phyloP scores from a whole-genome alignment of 306 rosid genomes.

The Hippophae rhamnoides region DNA sequence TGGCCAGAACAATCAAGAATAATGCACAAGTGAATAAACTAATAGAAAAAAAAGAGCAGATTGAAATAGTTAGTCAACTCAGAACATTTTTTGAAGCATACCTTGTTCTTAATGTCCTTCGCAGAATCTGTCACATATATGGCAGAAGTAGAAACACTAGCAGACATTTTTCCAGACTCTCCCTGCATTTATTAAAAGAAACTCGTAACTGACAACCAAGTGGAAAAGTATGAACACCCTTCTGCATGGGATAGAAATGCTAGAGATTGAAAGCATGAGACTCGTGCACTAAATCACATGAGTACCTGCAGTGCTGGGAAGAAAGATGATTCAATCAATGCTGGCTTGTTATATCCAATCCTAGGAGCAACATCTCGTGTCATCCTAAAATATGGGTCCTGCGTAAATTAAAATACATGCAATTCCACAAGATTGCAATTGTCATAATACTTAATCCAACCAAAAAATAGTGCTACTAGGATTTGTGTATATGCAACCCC shows the following conservation, averaged over 20 bases:
- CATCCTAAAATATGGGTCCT: conserved; percentile 99
- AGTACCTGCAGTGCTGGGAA: conserved; percentile 95
- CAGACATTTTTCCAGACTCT: conserved; percentile 92
- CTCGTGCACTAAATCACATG: conserved; percentile 1
- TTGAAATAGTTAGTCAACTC: conserved; percentile 1
- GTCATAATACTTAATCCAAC: too few species aligned
- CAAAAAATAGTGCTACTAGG: too few species aligned
- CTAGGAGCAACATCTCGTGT: conserved; percentile 94
- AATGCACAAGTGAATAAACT: not conserved
- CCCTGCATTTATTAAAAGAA: conserved; percentile 52
- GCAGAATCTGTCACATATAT: conserved; percentile 91
- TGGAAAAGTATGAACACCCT: not conserved
- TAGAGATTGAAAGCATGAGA: not conserved
- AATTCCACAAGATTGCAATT: too few species aligned
- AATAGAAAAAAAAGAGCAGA: not conserved
- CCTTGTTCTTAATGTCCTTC: conserved; percentile 81
- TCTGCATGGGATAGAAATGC: too few species aligned
- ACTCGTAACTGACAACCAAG: conserved; percentile 9
- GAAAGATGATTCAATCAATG: conserved; percentile 77
- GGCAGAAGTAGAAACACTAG: conserved; percentile 96
- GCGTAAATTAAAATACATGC: conserved; percentile 23
- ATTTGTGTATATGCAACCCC: too few species aligned
- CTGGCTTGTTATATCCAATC: conserved; percentile 70
- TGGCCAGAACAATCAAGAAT: not conserved
- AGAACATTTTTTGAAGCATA: conserved; percentile 10